Evolutionary conservation across 768 basidiomycete genomes (phyloP), one percentile per base, ranked within the genome.

Genomic region (Boletus tylopilopsis): DNA sequence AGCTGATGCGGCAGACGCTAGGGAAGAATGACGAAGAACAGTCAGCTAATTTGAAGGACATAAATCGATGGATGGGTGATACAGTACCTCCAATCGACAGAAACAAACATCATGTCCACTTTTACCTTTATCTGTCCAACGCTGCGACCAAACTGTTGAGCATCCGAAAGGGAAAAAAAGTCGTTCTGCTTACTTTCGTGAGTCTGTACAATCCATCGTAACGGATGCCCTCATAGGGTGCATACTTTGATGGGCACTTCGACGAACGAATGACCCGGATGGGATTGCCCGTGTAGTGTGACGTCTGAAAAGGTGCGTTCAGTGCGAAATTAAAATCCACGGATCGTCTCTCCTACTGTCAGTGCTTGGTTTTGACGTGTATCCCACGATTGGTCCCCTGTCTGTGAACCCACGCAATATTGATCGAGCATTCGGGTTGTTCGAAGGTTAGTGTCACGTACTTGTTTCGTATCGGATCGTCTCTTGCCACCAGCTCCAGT

Each of bases 161-260:
- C 10, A 34, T 23, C 22, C 2, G 16, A 42, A 42, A 23, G n/a
- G n/a, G 4, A 3, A 9, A 41, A 4, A 11, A 24, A 18, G 24
- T 15, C 3, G 12, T 39, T 12, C 29, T 15, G 33, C 54, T 38
- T 25, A 70, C 68, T 6, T 42, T 30, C 4, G 55, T 32, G 4
- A 68, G 53, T 33, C 23, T 66, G 44, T 68, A 68, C 3, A 68
- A 35, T 19, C 67, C 67, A 25, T 70, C 67, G 22, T 69, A 68
- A 4, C 67, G 68, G 29, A 57, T 59, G 7, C 64, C 66, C 3
- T 29, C 6, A 2, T 23, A 12, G 11, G 67, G 67, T 5, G 68
- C 60, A 51, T 64, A 68, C 36, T 50, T 47, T 10, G 68, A 68
- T 7, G 6, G 12, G 27, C 45, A 40, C 8, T 4, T 58, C 16